A percentile compares a stretch with the other conserved stretches of the same genome.
Conservation (phyloP, 495 filamentous ascomycete genomes). For the Xylaria flabelliformis region DNA sequence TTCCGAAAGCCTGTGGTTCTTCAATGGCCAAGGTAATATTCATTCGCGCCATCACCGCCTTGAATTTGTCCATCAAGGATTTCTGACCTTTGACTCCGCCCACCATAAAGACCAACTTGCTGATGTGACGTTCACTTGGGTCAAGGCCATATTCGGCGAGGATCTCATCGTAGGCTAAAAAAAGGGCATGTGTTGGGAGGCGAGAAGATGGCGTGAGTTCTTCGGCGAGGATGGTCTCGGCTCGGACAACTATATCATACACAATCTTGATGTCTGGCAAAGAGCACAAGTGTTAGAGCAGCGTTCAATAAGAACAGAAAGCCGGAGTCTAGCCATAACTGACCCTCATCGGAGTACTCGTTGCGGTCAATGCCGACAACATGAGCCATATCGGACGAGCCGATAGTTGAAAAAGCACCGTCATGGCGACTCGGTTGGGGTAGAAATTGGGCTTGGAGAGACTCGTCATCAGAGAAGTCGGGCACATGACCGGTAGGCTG, state of each 20-base stretch:
- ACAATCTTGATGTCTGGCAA: conserved; percentile 76
- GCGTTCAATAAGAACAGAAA: neutral
- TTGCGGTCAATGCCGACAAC: conserved; percentile 27
- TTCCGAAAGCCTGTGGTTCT: conserved; percentile 25
- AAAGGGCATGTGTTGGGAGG: conserved; percentile 78
- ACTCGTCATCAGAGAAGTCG: conserved; percentile 23
- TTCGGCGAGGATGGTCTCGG: conserved; percentile 62
- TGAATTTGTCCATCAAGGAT: conserved; percentile 70
- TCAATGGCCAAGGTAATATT: conserved; percentile 72
- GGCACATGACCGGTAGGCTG: conserved; percentile 17
- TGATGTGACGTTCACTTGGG: conserved; percentile 72
- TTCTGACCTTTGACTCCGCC: conserved; percentile 55
- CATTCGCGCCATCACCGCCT: conserved; percentile 65
- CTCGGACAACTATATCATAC: conserved; percentile 75
- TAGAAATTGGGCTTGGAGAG: conserved; percentile 26
- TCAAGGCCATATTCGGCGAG: conserved; percentile 70
- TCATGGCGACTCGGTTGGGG: conserved; percentile 42
- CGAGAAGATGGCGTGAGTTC: conserved; percentile 63
- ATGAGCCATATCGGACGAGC: conserved; percentile 27
- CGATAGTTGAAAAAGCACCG: conserved; percentile 50
- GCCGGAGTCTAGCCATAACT: conserved; percentile 22
- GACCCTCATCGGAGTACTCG: conserved; percentile 70
- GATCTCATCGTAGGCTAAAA: conserved; percentile 77
- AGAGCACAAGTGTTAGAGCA: conserved; percentile 20
- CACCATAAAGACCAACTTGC: conserved; percentile 82